Conservation (phyloP, 78 protist genomes). For the Ministeria vibrans region DNA sequence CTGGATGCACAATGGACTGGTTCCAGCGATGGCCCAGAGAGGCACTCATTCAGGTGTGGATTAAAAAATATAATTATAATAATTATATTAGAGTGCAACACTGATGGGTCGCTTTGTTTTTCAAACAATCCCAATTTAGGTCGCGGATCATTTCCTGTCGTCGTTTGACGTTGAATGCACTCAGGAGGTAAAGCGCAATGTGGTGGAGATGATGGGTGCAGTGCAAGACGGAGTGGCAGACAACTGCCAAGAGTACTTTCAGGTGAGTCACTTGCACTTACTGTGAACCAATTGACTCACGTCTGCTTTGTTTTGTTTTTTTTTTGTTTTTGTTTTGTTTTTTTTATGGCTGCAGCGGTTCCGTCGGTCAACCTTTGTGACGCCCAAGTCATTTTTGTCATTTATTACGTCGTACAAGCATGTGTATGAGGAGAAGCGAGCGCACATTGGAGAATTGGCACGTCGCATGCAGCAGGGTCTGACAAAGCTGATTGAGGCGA, state of each 20-base stretch:
- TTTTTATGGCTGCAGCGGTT: too few species aligned
- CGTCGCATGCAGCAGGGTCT: constrained; percentile 68
- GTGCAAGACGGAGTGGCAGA: constrained; percentile 50
- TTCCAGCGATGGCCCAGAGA: constrained; percentile 82
- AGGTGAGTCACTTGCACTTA: too few species aligned
- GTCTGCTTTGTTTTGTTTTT: too few species aligned
- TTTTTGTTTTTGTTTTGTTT: too few species aligned
- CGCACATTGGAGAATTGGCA: constrained; percentile 37
- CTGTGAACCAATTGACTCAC: too few species aligned
- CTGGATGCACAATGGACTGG: constrained; percentile 76
- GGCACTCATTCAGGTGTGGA: constrained; percentile 67
- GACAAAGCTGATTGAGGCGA: constrained; percentile 67
- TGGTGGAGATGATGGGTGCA: constrained; percentile 53
- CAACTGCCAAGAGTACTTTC: constrained; percentile 58
- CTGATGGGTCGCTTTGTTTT: too few species aligned
- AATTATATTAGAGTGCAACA: too few species aligned
- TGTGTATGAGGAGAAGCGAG: constrained; percentile 53
- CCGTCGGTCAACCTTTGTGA: constrained; percentile 74
- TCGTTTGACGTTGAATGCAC: constrained; percentile 52
- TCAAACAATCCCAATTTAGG: too few species aligned
- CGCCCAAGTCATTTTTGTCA: constrained; percentile 85
- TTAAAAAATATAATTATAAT: too few species aligned
- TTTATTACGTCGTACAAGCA: constrained; percentile 59
- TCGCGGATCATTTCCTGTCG: constrained; percentile 37
- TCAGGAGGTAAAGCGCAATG: constrained; percentile 12